Conservation (phyloP, 2,329 filamentous ascomycete genomes). For the Fusarium setosum region DNA sequence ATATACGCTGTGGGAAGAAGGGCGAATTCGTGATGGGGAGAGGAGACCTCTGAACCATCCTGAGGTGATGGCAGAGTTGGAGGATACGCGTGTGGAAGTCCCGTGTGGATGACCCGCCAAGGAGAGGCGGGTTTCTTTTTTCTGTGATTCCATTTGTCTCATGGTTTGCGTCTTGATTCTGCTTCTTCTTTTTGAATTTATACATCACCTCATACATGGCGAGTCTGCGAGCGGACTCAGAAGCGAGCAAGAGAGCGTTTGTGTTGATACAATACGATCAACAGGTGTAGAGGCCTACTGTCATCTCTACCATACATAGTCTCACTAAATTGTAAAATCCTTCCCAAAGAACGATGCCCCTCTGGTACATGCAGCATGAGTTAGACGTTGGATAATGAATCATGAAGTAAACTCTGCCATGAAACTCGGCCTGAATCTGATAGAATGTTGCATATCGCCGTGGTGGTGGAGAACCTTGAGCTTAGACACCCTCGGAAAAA, state of each 20-base stretch:
- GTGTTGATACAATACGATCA: conserved; percentile 46
- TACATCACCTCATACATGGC: conserved; percentile 47
- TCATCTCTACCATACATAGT: conserved; percentile 48
- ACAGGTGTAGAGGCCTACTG: conserved; percentile 40
- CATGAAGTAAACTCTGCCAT: conserved; percentile 2
- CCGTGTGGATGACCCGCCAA: conserved; percentile 36
- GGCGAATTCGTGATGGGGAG: conserved; percentile 1
- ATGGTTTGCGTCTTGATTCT: conserved; percentile 40
- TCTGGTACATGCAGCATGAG: no score
- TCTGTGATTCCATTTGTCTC: conserved; percentile 47
- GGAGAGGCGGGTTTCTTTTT: conserved; percentile 29
- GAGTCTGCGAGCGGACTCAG: conserved; percentile 48
- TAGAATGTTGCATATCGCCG: conserved; percentile 16
- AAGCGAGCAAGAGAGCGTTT: conserved; percentile 44
- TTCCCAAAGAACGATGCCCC: conserved; percentile 13
- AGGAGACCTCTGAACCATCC: conserved; percentile 14
- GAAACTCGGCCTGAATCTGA: conserved; percentile 7
- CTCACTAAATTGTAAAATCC: conserved; percentile 48
- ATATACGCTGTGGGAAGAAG: conserved; percentile 24
- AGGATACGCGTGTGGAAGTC: conserved; percentile 15
- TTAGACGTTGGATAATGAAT: conserved; percentile 3
- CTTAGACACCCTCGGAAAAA: conserved; percentile 47
- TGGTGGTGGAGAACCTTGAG: conserved; percentile 22
- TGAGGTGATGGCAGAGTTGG: conserved; percentile 21
- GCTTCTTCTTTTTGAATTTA: conserved; percentile 46